Evolutionary conservation across 2,329 filamentous ascomycete genomes (phyloP).

Genomic region (Teratosphaeria epicoccoides): DNA sequence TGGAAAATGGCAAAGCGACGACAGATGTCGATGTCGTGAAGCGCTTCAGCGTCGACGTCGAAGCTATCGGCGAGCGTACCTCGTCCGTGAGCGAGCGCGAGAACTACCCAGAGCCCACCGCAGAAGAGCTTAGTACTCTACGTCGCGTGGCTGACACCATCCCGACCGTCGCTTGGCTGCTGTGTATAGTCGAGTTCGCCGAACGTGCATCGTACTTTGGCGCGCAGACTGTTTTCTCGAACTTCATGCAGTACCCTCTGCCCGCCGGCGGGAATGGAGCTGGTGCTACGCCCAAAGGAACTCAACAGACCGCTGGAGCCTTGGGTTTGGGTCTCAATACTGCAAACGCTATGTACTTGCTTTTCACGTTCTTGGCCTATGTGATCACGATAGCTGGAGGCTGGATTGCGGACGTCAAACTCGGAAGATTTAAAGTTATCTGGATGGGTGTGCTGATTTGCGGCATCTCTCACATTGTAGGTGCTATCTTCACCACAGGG

Average conservation of each 20-base stretch:
- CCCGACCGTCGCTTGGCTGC: constrained; percentile 43
- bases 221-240: constrained; percentile 42
- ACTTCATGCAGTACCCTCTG: constrained; percentile 52
- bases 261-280: constrained; percentile 34
- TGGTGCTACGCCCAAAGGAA: constrained; percentile 23
- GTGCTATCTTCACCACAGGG: no score
- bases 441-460: constrained; percentile 12
- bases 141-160: constrained; percentile 42
- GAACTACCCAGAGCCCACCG: constrained; percentile 29
- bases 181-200: constrained; percentile 50
- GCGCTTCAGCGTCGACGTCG: constrained; percentile 12
- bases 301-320: constrained; percentile 41
- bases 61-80: constrained; percentile 12
- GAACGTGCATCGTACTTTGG: constrained; percentile 54
- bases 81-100: constrained; percentile 14
- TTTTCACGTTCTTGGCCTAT: constrained; percentile 49
- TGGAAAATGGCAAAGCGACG: constrained; percentile 12
- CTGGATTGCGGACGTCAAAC: constrained; percentile 12
- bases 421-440: constrained; percentile 12
- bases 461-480: constrained; percentile 9
- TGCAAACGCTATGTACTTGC: constrained; percentile 43
- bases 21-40: constrained; percentile 8
- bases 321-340: constrained; percentile 47
- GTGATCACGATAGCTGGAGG: constrained; percentile 33
- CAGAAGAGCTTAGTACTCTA: constrained; percentile 37